Evolutionary conservation across 352 stramenopile genomes (phyloP), one percentile per base, ranked within the genome.

Genomic region (Globisporangium paroecandrum): DNA sequence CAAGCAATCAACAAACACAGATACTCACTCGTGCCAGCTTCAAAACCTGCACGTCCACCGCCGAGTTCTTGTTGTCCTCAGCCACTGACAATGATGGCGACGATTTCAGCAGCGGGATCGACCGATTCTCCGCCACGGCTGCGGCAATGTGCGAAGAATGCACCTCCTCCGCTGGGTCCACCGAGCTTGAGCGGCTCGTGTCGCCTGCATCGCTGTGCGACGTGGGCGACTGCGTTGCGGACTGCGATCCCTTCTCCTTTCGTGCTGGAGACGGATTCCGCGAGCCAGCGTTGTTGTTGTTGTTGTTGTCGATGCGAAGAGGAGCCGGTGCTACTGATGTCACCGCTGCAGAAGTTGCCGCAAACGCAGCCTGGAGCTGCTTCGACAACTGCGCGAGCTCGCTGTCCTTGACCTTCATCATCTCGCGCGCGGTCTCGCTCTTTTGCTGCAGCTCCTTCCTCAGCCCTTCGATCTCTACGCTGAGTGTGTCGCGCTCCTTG

Each of bases 371-470:
- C n/a, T 88, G 70, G 13, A 93, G 70, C 55, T 89, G 73, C 54
- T 77, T 77, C 1, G 68, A 76, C 38, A 93, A 73, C 51, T 82
- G 56, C 6, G 59, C 70, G 10, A 91, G 72, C 63, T 93, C 80
- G 8, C 70, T 46, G 38, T 90, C 75, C 65, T 91, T 91, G 22
- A 71, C 69, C 54, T 79, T 67, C 51, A 89, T 65, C 62, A 78
- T 77, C 62, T 87, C 72, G 38, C 78, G 70, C 9, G 76, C 71
- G 1, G 67, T 65, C 25, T 85, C 72, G 8, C 70, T 80, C 63
- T 86, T 81, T 10, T 59, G 68, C 29, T 71, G 67, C 10, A 81
- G 43, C 5, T 82, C 72, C 41, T 81, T 78, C 66, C 75, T 78
- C 9, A 90, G 62, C 1, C 41, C 27, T 5, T 66, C 27, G 24